Conservation (phyloP, 768 basidiomycete genomes). For the Leccinum truebloodii region DNA sequence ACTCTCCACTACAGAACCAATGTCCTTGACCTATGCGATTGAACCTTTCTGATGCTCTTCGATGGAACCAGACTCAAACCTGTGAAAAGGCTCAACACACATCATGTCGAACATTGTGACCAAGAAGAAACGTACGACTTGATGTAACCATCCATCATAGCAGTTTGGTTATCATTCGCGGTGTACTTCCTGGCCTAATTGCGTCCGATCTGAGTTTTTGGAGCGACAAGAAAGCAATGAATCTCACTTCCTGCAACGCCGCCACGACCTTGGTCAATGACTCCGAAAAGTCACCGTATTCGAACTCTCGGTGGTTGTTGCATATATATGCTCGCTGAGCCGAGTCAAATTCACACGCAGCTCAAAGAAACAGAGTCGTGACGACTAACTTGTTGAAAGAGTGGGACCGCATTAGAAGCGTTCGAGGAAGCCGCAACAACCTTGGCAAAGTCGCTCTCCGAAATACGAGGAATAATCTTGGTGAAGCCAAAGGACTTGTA, state of each 20-base stretch:
- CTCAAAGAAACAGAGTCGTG: constrained; percentile 1
- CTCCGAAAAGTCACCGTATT: constrained; percentile 75
- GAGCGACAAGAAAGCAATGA: not conserved
- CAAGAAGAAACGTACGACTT: constrained; percentile 54
- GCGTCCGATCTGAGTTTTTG: not conserved
- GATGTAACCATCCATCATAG: constrained; percentile 78
- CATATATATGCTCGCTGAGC: constrained; percentile 78
- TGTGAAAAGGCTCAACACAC: not conserved
- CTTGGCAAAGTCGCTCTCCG: constrained; percentile 58
- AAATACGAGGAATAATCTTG: constrained; percentile 78
- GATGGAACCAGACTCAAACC: constrained; percentile 79
- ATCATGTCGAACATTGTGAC: not conserved
- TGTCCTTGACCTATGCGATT: constrained; percentile 80
- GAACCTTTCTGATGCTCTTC: constrained; percentile 79
- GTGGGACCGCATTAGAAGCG: constrained; percentile 48
- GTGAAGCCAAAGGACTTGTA: constrained; percentile 84
- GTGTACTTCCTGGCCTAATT: constrained; percentile 69
- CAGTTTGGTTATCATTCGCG: constrained; percentile 69
- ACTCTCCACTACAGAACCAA: constrained; percentile 84
- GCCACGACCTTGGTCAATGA: constrained; percentile 53
- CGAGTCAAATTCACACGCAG: constrained; percentile 28
- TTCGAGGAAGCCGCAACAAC: constrained; percentile 65
- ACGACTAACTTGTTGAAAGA: constrained; percentile 62
- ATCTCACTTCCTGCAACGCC: constrained; percentile 57
- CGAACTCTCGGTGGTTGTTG: constrained; percentile 60